Percentiles rank a stretch among this genome's conserved stretches.
These are phyloP conservation scores for Lathyrus oleraceus DNA, from an alignment of 306 rosid species.

Conservation along the genomic window DNA sequence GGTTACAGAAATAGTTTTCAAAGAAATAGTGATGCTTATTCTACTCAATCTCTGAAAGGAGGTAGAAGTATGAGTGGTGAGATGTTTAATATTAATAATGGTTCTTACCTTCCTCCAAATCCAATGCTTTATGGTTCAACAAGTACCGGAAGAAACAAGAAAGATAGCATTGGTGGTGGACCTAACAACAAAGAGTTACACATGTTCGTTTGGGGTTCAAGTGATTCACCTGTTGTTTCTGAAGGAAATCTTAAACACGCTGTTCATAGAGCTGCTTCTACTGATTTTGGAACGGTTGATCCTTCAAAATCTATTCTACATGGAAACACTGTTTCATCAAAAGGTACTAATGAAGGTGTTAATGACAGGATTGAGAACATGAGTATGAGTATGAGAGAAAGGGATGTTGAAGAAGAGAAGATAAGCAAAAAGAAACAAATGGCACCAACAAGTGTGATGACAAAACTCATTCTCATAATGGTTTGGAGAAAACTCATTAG, in stretches of 20 bases:
- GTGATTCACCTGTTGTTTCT: slow-evolving; percentile 79
- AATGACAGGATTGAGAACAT: slow-evolving; percentile 56
- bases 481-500: slow-evolving; percentile 94
- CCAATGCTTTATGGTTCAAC: background rate
- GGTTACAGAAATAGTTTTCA: slow-evolving; percentile 37
- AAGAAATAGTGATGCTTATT: slow-evolving; percentile 55
- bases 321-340: slow-evolving; percentile 46
- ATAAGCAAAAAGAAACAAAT: slow-evolving; percentile 56
- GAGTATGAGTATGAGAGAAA: slow-evolving; percentile 60
- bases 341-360: slow-evolving; percentile 55
- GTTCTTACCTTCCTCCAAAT: background rate
- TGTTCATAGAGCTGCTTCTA: slow-evolving; percentile 57
- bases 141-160: background rate
- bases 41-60: slow-evolving; percentile 67
- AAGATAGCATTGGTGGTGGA: slow-evolving; percentile 21
- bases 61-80: slow-evolving; percentile 75
- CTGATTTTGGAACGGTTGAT: slow-evolving; percentile 53
- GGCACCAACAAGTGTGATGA: slow-evolving; percentile 93
- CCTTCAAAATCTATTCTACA: slow-evolving; percentile 54
- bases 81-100: background rate
- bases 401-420: slow-evolving; percentile 41
- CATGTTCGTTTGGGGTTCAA: slow-evolving; percentile 94
- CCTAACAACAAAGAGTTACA: slow-evolving; percentile 70
- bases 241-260: slow-evolving; percentile 74
- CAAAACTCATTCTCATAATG: slow-evolving; percentile 87